phyloP scores from a whole-genome alignment of 805 yeast genomes.

The Monosporozyma unispora region DNA sequence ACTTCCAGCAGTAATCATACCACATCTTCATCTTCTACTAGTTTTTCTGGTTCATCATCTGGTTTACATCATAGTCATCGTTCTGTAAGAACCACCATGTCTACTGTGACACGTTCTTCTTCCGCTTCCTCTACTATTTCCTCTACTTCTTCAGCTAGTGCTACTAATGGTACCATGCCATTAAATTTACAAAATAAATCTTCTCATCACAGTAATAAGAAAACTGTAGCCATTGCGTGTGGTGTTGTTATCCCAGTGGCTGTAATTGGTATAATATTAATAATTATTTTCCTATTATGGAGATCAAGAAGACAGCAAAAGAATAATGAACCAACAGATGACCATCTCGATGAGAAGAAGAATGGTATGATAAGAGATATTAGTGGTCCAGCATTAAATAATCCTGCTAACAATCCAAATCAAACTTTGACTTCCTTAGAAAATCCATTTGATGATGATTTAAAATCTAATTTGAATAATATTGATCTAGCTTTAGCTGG shows the following conservation, averaged over 20 bases:
- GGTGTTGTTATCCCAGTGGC: conserved; percentile 79
- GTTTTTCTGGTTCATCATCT: conserved; percentile 10
- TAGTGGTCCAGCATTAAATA: conserved; percentile 33
- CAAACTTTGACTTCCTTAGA: conserved; percentile 16
- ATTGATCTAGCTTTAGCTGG: conserved; percentile 33
- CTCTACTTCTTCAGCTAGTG: conserved; percentile 19
- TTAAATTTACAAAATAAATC: conserved; percentile 9
- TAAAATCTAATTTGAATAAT: conserved; percentile 29
- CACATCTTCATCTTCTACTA: conserved; percentile 16
- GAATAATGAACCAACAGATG: conserved; percentile 10
- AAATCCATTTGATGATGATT: conserved; percentile 27
- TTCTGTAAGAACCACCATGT: conserved; percentile 10
- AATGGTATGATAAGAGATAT: conserved; percentile 27
- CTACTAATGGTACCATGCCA: conserved; percentile 16
- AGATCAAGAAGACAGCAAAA: conserved; percentile 33
- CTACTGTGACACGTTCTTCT: conserved; percentile 15
- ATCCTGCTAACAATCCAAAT: conserved; percentile 30
- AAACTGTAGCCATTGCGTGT: conserved; percentile 73
- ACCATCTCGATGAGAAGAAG: conserved; percentile 20
- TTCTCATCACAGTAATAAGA: conserved; percentile 30
- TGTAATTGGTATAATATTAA: conserved; percentile 37
- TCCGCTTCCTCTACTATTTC: conserved; percentile 25
- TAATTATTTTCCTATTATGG: conserved; percentile 51
- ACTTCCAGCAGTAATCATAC: conserved; percentile 11
- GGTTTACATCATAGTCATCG: conserved; percentile 6